Evolutionary conservation across 768 basidiomycete species (phyloP), one percentile per base, ranked within the genome.

Genomic region (Roridomyces roridus): DNA sequence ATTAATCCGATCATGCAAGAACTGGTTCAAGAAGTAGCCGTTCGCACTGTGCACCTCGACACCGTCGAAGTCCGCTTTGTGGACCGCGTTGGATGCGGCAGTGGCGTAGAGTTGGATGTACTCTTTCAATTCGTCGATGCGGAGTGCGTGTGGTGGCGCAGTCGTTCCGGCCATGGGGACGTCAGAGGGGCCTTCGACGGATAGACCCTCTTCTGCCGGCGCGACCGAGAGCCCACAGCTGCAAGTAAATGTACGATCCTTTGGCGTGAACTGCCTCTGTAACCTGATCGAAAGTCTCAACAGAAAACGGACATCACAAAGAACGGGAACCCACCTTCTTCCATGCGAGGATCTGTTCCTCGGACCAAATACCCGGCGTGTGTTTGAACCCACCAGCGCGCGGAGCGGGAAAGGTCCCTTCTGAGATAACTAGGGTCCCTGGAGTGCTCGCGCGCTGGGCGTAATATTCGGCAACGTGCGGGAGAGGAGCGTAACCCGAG

Each of bases 351-450:
- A 78, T 71, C 53, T 87, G 85, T 20, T 74, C 80, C 2, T 76
- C 68, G 17, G 64, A 78, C 68, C 75, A 85, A 57, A 85, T 76
- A 3, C 86, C 85, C 4, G 84, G 85, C 0, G 76, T 75, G 51
- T 79, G 61, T 1, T 45, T 46, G 31, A 62, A 67, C 5, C 79
- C 80, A 10, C 76, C 79, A 1, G 81, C 78, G 9, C 72, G 54
- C 11, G 3, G 3, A 17, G 50, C 50, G 7, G 42, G 41, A 18
- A 75, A 68, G 4, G 81, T 83, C 0, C 71, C 84, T 67, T 86
- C 83, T 1, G 79, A 66, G 52, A 86, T 73, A 34, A 81, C 67
- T 15, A 85, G 65, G 0, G 77, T 80, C 3, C 6, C 82, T 77
- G 75, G 74, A 1, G 64, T 56, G 24, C 68, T 68, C 12, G 70